phyloP scores from a whole-genome alignment of 495 filamentous ascomycete genomes.

The Hypoxylon crocopeplum region DNA sequence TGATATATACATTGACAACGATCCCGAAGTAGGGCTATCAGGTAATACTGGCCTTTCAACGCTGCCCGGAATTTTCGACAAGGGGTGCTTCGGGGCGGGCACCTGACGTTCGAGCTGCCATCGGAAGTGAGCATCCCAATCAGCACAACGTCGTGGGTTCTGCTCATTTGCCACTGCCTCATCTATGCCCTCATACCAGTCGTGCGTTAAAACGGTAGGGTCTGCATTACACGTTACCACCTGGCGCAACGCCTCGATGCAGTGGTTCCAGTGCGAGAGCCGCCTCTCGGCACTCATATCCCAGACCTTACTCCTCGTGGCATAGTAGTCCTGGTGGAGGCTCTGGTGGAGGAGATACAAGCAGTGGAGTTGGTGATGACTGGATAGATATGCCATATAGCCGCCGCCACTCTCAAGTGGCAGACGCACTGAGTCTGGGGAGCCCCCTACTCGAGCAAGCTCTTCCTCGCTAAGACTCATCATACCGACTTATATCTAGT shows the following conservation, averaged over 20 bases:
- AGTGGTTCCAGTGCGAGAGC: conserved; percentile 16
- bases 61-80: not conserved
- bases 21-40: not conserved
- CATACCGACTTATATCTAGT: not conserved
- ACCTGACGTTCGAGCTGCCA: not conserved
- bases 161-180: not conserved
- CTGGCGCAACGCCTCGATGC: conserved; percentile 14
- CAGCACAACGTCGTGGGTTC: conserved; percentile 10
- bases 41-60: not conserved
- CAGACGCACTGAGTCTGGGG: conserved; percentile 1
- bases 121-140: conserved; percentile 13
- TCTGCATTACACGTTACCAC: conserved; percentile 11
- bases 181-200: conserved; percentile 1
- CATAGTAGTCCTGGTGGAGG: conserved; percentile 3
- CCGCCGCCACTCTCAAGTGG: conserved; percentile 2
- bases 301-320: not conserved
- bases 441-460: not conserved
- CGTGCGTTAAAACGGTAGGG: conserved; percentile 9
- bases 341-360: conserved; percentile 10
- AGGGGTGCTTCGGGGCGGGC: not conserved
- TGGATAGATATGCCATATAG: conserved; percentile 4
- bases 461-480: conserved; percentile 4
- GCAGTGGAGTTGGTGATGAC: conserved; percentile 12
- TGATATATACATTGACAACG: not conserved
- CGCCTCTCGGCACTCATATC: conserved; percentile 1